Base-by-base conservation (phyloP, 2,329 filamentous ascomycete genomes). In the Xylariaceae sp. region DNA sequence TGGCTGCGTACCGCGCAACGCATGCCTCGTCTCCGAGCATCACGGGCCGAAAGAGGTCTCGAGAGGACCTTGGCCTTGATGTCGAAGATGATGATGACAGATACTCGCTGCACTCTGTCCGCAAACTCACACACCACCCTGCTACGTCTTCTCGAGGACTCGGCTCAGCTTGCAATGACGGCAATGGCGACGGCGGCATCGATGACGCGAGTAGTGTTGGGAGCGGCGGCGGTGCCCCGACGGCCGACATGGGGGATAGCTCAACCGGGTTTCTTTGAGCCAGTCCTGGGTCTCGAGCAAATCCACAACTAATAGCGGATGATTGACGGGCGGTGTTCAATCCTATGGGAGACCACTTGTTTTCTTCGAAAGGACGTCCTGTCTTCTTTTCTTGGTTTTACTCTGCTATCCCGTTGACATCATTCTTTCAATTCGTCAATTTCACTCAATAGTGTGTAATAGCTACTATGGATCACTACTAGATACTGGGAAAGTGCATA, bases 1-100 rank as follows among this genome's bases (percentile, higher is more conserved):
- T 32, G 27, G 22, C 10, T 55, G 32, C 42, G 45, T 5, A 42
- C 50, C 11, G 32, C 44, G 17, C 27, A 22, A 33, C 38, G 17
- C 8, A 22, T n/a, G 3, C 38, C 6, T 22, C 38, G 8, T 46
- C 50, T 1, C 40, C 52, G n/a, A 29, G 40, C 22, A 37, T 56
- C 2, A 44, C 51, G 6, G 54, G 59, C 10, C 63, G 59, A 49
- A 67, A 66, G 58, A 57, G 64, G 12, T 55, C 57, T 32, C 62
- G 64, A 37, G 64, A 66, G 40, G 64, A 62, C 49, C 45, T 58
- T 2, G 64, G 59, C 11, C 57, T 51, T 19, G 52, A 49, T 7
- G 50, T 36, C 14, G 50, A 44, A 12, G 42, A 37, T 25, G 51
- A 47, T 7, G 51, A 40, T 40, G 53, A 49, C 38, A 49, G 39